phyloP scores from a whole-genome alignment of 2,329 filamentous ascomycete species.

The Aspergillus melleus region DNA sequence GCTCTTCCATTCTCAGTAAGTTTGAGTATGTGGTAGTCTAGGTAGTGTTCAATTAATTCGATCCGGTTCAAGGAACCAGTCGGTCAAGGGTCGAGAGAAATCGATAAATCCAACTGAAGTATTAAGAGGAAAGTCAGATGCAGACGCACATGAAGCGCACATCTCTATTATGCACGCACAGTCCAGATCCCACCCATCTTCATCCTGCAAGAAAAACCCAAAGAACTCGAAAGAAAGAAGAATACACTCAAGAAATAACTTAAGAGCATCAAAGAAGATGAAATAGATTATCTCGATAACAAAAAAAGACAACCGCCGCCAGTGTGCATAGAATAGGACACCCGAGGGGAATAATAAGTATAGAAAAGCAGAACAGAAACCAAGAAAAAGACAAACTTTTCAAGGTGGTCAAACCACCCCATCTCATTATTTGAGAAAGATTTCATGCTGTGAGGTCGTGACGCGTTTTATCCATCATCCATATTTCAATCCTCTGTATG shows the following conservation, averaged over 20 bases:
- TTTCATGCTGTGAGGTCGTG: slow-evolving; percentile 15
- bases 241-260: too few species aligned
- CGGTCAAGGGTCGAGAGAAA: too few species aligned
- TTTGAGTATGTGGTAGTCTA: too few species aligned
- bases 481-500: not conserved
- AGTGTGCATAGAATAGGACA: slow-evolving; percentile 13
- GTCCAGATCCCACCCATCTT: too few species aligned
- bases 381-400: slow-evolving; percentile 8
- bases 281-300: slow-evolving; percentile 18
- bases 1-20: too few species aligned
- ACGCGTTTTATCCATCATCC: slow-evolving; percentile 15
- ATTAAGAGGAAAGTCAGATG: too few species aligned
- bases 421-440: not conserved
- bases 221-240: not conserved
- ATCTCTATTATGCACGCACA: too few species aligned
- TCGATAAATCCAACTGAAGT: too few species aligned
- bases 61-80: too few species aligned
- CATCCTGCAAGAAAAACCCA: not conserved
- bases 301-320: slow-evolving; percentile 17
- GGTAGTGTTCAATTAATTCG: too few species aligned
- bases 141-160: too few species aligned
- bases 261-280: not conserved
- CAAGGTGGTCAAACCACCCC: slow-evolving; percentile 6
- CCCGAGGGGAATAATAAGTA: slow-evolving; percentile 14
- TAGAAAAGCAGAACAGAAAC: not conserved